Base-by-base conservation (phyloP, 192 early-diverging fungal genomes). In the Rhizoclosmatium sp. region DNA sequence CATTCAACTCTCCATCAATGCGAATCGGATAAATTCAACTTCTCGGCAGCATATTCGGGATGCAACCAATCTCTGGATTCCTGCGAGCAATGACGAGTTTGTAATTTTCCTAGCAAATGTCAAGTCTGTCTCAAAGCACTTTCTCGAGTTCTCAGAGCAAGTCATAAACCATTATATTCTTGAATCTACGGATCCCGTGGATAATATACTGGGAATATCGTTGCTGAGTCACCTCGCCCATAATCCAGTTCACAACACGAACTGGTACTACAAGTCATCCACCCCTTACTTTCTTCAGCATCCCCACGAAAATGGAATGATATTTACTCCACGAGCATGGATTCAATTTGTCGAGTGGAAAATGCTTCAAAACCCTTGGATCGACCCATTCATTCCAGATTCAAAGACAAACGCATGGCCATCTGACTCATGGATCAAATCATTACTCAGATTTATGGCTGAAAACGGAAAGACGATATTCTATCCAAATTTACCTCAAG, bases 101-200 rank as follows among this genome's bases (percentile, higher is more conserved):
- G 80, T 73, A 16, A 73, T 82, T 0, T 82, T 82, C 46, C 61
- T 82, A 21, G 72, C 78, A 19, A 59, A 46, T 69, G 73, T 69
- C 54, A 40, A 42, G 4, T 12, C 78, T 14, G 80, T 81, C 47
- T 81, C 80, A 9, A 46, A 42, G 47, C 78, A 76, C 47, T 65
- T 80, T 46, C 42, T 81, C 1, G 49, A 82, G 65, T 82, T 81
- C 39, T 59, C 69, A 0, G 66, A 78, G 42, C 77, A 78, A 47
- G 21, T 16, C 12, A 41, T 64, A 4, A 12, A 39, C 4, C 14
- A 16, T 51, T 71, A 65, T 45, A 2, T 75, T 31, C 44, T 62
- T 47, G 23, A 39, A 21, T 14, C 47, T 19, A 14, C 10, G 47
- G 69, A 31, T 31, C 31, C 31, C 0, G 31, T 31, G 31, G 31